A percentile compares a stretch with the other conserved stretches of the same genome.
Conservation (phyloP, 169 alveolate genomes). For the Babesia gibsoni region DNA sequence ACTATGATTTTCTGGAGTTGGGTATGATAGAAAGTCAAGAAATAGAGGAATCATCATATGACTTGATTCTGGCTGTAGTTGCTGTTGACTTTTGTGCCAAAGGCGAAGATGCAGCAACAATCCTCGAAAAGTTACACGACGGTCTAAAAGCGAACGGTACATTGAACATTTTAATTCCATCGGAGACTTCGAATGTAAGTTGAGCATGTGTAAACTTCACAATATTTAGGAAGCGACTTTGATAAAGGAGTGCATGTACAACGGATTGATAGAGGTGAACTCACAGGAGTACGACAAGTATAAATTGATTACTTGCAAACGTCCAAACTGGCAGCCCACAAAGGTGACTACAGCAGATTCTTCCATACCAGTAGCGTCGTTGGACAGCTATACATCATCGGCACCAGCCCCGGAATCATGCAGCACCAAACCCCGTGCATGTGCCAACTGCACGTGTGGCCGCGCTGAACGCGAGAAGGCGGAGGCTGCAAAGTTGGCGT, state of each 20-base stretch:
- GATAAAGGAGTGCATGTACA: conserved; percentile 53
- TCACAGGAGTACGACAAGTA: background rate
- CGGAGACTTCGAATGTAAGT: background rate
- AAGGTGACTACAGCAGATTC: background rate
- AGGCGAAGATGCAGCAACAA: conserved; percentile 38
- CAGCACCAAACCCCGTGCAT: conserved; percentile 88
- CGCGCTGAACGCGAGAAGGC: conserved; percentile 82
- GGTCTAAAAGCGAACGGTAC: conserved; percentile 35
- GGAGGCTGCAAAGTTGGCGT: conserved; percentile 75
- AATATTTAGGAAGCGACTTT: conserved; percentile 7
- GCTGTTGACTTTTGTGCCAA: conserved; percentile 1
- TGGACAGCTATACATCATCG: conserved; percentile 43
- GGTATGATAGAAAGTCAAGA: background rate
- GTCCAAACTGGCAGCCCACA: conserved; percentile 45
- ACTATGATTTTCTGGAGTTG: background rate
- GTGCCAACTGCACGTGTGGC: conserved; percentile 93
- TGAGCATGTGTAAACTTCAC: background rate
- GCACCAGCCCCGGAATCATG: conserved; percentile 75
- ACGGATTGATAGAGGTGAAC: conserved; percentile 52
- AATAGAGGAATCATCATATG: conserved; percentile 1
- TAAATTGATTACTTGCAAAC: conserved; percentile 30
- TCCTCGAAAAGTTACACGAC: conserved; percentile 35
- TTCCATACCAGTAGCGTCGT: conserved; percentile 16
- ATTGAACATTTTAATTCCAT: conserved; percentile 18
- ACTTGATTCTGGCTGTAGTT: conserved; percentile 15